These are phyloP conservation scores for Malus sylvestris DNA, from an alignment of 306 rosid genomes.

Conservation along the genomic window DNA sequence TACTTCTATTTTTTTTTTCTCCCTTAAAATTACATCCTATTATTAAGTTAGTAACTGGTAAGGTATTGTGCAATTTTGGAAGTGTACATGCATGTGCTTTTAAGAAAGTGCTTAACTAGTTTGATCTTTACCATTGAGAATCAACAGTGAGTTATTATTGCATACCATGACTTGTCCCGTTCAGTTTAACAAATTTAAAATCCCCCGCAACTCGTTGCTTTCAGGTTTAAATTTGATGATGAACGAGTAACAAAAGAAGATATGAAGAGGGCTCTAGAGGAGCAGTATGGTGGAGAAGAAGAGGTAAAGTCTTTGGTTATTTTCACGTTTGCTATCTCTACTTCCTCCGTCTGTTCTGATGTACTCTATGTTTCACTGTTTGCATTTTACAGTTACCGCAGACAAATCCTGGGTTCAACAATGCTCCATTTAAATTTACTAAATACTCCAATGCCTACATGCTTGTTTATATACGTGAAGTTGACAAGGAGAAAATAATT, in stretches of 20 bases:
- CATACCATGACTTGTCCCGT: not conserved
- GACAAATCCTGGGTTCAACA: slow-evolving; percentile 82
- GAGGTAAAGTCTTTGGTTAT: slow-evolving; percentile 41
- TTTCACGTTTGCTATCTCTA: slow-evolving; percentile 42
- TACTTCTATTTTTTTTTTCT: not conserved
- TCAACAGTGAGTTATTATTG: not conserved
- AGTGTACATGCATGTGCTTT: not conserved
- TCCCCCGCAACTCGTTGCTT: not conserved
- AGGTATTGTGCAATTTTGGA: not conserved
- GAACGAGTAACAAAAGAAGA: slow-evolving; percentile 93
- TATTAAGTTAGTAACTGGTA: not conserved
- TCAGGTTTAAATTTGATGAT: slow-evolving; percentile 86
- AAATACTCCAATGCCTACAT: slow-evolving; percentile 89
- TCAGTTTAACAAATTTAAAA: not conserved
- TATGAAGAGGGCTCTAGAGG: slow-evolving; percentile 77
- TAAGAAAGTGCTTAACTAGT: not conserved
- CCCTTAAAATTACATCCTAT: not conserved
- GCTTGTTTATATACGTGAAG: slow-evolving; percentile 91
- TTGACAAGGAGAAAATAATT: slow-evolving; percentile 82
- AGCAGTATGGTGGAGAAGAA: slow-evolving; percentile 94
- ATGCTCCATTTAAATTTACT: slow-evolving; percentile 80
- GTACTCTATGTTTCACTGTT: slow-evolving; percentile 7
- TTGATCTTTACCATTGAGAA: not conserved
- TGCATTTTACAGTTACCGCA: slow-evolving; percentile 57
- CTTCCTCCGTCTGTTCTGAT: not conserved